A percentile compares a stretch with the other conserved stretches of the same genome.
Evolutionary conservation across 73 alveolate genomes (phyloP).

Genomic region (Diophrys appendiculata): DNA sequence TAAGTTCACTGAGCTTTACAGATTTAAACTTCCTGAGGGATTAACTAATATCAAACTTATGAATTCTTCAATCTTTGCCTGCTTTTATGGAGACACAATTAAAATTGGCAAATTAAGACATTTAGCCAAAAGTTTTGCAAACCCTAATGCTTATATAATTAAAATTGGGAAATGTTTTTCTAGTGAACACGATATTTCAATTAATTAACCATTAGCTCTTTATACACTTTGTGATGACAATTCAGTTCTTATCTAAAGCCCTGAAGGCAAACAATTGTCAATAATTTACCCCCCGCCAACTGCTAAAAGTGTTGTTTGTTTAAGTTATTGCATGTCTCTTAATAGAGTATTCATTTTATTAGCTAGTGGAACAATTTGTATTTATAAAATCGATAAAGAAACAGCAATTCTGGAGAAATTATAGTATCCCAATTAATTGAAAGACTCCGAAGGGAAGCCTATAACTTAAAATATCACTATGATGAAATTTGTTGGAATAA

Average conservation of each 20-base stretch:
- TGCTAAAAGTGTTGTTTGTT: conserved; percentile 37
- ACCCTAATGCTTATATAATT: conserved; percentile 13
- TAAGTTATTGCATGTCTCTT: conserved; percentile 37
- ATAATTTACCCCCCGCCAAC: conserved; percentile 68
- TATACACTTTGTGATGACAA: conserved; percentile 53
- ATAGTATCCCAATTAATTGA: conserved; percentile 52
- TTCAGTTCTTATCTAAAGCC: conserved; percentile 21
- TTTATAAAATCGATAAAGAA: conserved; percentile 59
- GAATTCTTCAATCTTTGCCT: conserved; percentile 39
- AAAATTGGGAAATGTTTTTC: conserved; percentile 51
- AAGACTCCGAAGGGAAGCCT: conserved; percentile 58
- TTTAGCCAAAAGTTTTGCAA: conserved; percentile 38
- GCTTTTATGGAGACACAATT: conserved; percentile 43
- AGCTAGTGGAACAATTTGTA: conserved; percentile 57
- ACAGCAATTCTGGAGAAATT: conserved; percentile 66
- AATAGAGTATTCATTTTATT: conserved; percentile 49
- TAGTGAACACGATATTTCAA: not conserved
- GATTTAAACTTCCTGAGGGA: conserved; percentile 56
- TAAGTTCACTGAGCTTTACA: conserved; percentile 52
- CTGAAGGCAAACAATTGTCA: conserved; percentile 38
- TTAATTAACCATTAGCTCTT: conserved; percentile 33
- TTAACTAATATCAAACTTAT: conserved; percentile 37
- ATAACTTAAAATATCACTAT: conserved; percentile 39
- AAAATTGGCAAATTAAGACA: conserved; percentile 44
- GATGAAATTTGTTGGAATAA: conserved; percentile 29